These are phyloP conservation scores for Aureobasidium leucospermi DNA, from an alignment of 2,329 filamentous ascomycete genomes.

Conservation along the genomic window DNA sequence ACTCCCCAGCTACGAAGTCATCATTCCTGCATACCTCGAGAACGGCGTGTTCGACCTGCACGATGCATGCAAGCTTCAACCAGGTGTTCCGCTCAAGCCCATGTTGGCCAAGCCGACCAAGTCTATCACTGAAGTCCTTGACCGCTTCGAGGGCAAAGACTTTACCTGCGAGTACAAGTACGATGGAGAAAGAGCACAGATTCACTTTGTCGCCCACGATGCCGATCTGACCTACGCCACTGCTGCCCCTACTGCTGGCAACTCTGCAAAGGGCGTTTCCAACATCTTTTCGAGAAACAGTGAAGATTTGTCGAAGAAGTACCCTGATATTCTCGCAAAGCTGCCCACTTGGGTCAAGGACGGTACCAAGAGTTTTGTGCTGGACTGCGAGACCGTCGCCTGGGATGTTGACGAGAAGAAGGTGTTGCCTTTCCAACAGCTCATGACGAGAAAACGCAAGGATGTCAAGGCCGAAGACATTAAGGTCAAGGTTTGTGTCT, in stretches of 20 bases:
- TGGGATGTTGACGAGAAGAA: constrained; percentile 96
- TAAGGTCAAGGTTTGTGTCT: constrained; percentile 94
- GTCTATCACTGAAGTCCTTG: constrained; percentile 92
- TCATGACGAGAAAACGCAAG: constrained; percentile 97
- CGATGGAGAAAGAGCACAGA: constrained; percentile 95
- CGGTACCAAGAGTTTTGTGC: constrained; percentile 86
- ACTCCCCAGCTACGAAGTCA: constrained; percentile 88
- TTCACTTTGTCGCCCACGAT: constrained; percentile 88
- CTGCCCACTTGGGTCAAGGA: constrained; percentile 83
- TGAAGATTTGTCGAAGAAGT: constrained; percentile 94
- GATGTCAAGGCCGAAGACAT: constrained; percentile 94
- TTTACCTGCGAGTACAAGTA: constrained; percentile 99
- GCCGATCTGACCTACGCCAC: constrained; percentile 60
- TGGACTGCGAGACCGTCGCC: constrained; percentile 97
- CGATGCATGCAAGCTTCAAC: constrained; percentile 82
- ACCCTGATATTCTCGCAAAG: constrained; percentile 88
- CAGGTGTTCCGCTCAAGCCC: constrained; percentile 90
- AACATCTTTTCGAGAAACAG: constrained; percentile 97
- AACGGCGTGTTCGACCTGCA: constrained; percentile 77
- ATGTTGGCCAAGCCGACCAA: constrained; percentile 99
- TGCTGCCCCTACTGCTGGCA: constrained; percentile 51
- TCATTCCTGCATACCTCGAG: constrained; percentile 81
- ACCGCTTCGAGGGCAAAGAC: constrained; percentile 88
- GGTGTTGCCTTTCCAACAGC: constrained; percentile 90
- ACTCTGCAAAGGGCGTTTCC: constrained; percentile 65